Base-by-base conservation (phyloP, 116 monocot species). In the Trichopus zeylanicus region DNA sequence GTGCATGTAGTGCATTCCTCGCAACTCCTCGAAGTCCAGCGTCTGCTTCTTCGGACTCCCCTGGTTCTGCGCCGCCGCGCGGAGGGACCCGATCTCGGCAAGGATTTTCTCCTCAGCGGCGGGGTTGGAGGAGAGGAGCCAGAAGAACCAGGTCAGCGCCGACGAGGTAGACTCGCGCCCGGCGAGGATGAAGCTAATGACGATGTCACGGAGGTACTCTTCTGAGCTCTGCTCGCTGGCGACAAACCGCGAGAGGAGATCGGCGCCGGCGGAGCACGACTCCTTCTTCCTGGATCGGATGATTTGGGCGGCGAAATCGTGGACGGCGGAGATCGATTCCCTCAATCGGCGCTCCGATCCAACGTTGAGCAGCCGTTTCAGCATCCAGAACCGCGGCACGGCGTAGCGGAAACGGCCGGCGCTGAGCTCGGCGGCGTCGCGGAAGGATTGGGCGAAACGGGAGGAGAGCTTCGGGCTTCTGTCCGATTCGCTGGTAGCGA, bases 101-200 rank as follows among this genome's bases (percentile, higher is more conserved):
- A 74, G 54, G 19, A 79, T 70, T 24, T 5, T 42, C 0, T 20
- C 30, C n/a, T 66, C 55, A 11, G 70, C 66, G 7, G 62, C 53
- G 21, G 70, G 79, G 13, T 61, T 25, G 10, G 56, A 46, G 13
- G 74, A 62, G 11, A 79, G 20, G 13, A 70, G 28, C 66, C 70
- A 74, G 63, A 79, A 79, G 57, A 79, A 74, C 79, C 74, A 79
- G 5, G 75, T 49, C 42, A 80, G 39, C 11, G 74, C 74, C 3
- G 70, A 66, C 3, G 74, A 70, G 3, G 75, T 80, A 10, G 31
- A 68, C 18, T 81, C 81, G 3, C 75, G 52, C 3, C 81, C 75
- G 0, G 75, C 71, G 21, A 81, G 70, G 27, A 81, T 19, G 64
- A 75, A 81, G 61, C 61, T 81, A 49, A 72, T 61, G 20, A 75